Base-by-base conservation (phyloP, 495 filamentous ascomycete species). In the Xylaria bambusicola region DNA sequence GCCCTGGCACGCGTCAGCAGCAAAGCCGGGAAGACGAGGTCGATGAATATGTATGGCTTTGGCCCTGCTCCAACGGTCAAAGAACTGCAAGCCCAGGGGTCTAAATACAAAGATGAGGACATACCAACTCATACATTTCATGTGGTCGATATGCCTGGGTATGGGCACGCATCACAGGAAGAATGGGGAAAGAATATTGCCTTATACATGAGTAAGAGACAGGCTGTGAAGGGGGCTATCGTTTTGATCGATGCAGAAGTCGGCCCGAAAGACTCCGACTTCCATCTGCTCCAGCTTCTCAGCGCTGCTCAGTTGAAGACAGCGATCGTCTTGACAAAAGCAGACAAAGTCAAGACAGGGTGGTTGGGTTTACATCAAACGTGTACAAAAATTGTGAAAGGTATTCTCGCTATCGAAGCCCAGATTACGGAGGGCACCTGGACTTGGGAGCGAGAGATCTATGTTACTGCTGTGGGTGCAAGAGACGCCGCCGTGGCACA, bases 61-160 rank as follows among this genome's bases (percentile, higher is more conserved):
- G 88, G 87, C 0, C 82, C 80, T 0, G 64, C 66, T 1, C 67
- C 58, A 18, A 40, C 45, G 6, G 42, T 49, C 20, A 52, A 64
- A 42, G 58, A 68, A n/a, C 57, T 67, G 24, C 56, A 56, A 7
- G 54, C 49, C 10, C 54, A 61, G 24, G 51, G 53, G 18, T 48
- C 40, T 24, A 29, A 56, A 23, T 53, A 52, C 46, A 79, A 81
- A 58, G 77, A 74, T 26, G 80, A 87, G 64, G 58, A 68, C 44
- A 78, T 80, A 9, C 72, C 75, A 18, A 76, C 78, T 53, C 81
- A 87, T 52, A 78, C 83, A 12, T 67, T 96, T 49, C 76, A 85
- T 7, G 64, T 94, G 10, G 75, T 97, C 35, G 95, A 98, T 72
- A 93, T 95, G 91, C 95, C 94, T 6, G 95, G 94, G 1, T 98